Conservation (phyloP, 345 rosid species). For the Geranium brycei region DNA sequence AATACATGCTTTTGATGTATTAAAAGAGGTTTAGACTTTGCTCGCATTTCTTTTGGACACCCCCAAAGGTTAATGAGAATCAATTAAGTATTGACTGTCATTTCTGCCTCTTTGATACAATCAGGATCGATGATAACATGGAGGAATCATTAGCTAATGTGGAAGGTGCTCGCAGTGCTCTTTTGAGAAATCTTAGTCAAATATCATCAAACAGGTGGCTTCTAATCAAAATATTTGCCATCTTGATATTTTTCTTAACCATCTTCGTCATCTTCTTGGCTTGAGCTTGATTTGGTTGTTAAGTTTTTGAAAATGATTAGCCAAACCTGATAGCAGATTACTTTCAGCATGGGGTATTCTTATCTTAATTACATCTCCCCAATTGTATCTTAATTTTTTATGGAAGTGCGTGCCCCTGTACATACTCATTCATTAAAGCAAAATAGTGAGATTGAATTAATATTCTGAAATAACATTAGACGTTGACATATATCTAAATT, state of each 20-base stretch:
- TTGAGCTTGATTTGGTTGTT: constrained; percentile 16
- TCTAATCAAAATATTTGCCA: constrained; percentile 72
- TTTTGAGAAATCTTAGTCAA: constrained; percentile 58
- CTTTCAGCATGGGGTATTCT: neutral
- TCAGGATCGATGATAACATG: constrained; percentile 91
- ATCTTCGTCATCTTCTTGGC: constrained; percentile 63
- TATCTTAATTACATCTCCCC: neutral
- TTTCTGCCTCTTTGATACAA: constrained; percentile 11
- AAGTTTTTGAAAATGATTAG: neutral
- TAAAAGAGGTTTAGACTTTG: neutral
- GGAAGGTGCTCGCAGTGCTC: constrained; percentile 66
- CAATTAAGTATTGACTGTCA: too few relatives aligned
- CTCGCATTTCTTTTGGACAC: neutral
- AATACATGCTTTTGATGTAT: neutral
- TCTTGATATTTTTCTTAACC: constrained; percentile 51
- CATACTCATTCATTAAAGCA: neutral
- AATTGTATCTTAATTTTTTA: neutral
- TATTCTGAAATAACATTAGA: neutral
- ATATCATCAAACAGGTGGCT: constrained; percentile 96
- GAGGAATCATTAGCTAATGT: constrained; percentile 78
- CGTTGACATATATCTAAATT: too few relatives aligned
- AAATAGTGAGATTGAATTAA: neutral
- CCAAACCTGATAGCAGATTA: neutral
- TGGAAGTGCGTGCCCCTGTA: neutral
- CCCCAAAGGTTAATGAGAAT: too few relatives aligned